Evolutionary conservation across 2,329 filamentous ascomycete species (phyloP).

Genomic region (Metarhizium robertsii): DNA sequence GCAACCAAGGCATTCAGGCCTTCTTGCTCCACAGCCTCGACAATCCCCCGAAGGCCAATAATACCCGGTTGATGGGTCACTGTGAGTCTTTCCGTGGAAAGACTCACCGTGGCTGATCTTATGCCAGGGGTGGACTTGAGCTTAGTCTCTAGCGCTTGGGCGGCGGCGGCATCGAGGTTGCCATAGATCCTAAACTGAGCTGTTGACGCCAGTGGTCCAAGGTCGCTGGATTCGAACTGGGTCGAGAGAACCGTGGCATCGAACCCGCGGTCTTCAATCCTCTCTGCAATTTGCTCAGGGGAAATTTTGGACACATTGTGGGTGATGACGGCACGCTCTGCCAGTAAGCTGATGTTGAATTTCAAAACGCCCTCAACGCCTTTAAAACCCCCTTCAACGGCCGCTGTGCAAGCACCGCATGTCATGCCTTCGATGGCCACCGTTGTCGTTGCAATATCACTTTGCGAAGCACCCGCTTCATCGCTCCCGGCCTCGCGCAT

Average conservation of each 20-base stretch:
- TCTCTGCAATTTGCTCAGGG: conserved; percentile 65
- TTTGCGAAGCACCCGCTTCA: conserved; percentile 20
- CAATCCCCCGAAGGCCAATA: conserved; percentile 72
- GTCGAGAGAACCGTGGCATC: conserved; percentile 77
- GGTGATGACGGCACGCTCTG: conserved; percentile 80
- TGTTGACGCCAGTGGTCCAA: conserved; percentile 46
- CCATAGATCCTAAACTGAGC: conserved; percentile 82
- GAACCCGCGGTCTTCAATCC: conserved; percentile 85
- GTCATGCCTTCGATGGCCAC: conserved; percentile 95
- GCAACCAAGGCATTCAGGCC: conserved; percentile 86
- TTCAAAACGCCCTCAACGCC: conserved; percentile 68
- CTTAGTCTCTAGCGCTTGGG: conserved; percentile 59
- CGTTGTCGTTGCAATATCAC: conserved; percentile 61
- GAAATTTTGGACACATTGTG: conserved; percentile 68
- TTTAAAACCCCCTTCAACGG: conserved; percentile 75
- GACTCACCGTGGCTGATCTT: conserved; percentile 61
- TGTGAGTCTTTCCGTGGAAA: conserved; percentile 63
- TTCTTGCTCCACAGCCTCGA: conserved; percentile 69
- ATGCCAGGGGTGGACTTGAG: conserved; percentile 62
- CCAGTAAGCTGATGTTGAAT: conserved; percentile 91
- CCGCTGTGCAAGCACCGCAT: conserved; percentile 90
- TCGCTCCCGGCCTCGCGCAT: conserved; percentile 11
- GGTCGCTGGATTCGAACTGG: conserved; percentile 46
- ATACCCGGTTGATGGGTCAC: conserved; percentile 63
- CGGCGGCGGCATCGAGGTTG: conserved; percentile 60